These are phyloP conservation scores for Volvox carteri DNA, from an alignment of 163 green algal genomes.

Conservation along the genomic window DNA sequence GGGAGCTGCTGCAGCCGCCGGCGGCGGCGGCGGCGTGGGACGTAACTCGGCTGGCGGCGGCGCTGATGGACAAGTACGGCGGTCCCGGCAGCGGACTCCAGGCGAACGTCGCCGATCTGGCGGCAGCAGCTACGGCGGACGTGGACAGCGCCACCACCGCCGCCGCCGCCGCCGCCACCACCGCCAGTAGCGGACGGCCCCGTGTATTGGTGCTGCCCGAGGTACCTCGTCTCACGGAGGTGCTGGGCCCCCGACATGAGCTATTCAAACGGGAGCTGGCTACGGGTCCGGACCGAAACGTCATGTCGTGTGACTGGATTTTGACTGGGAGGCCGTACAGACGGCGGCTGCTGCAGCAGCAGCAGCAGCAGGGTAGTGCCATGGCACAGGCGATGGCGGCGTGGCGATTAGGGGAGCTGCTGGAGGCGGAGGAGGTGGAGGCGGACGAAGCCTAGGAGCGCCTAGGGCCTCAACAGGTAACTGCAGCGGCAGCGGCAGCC, in stretches of 20 bases:
- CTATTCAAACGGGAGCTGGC: slow-evolving; percentile 2
- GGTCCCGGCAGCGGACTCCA: slow-evolving; percentile 15
- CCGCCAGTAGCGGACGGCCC: neutral
- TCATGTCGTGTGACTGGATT: slow-evolving; percentile 26
- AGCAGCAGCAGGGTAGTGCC: neutral
- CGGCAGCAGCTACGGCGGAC: neutral
- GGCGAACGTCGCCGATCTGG: neutral
- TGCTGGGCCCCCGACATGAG: neutral
- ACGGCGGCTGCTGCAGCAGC: neutral
- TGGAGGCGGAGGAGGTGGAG: too few species aligned
- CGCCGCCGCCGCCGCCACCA: neutral
- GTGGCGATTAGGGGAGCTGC: too few species aligned
- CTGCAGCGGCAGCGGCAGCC: too few species aligned
- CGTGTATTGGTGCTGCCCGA: slow-evolving; percentile 34
- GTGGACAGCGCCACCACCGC: neutral
- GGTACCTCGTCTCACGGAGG: neutral
- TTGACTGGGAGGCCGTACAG: slow-evolving; percentile 31
- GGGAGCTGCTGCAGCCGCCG: slow-evolving; percentile 19
- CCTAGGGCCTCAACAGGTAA: too few species aligned
- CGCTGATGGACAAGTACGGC: slow-evolving; percentile 11
- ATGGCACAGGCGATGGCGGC: neutral
- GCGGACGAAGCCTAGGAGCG: too few species aligned
- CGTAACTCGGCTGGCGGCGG: neutral
- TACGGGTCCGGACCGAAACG: neutral
- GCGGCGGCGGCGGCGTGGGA: slow-evolving; percentile 12